Evolutionary conservation across 345 rosid genomes (phyloP), one percentile per base, ranked within the genome.

Genomic region (Populus alba): DNA sequence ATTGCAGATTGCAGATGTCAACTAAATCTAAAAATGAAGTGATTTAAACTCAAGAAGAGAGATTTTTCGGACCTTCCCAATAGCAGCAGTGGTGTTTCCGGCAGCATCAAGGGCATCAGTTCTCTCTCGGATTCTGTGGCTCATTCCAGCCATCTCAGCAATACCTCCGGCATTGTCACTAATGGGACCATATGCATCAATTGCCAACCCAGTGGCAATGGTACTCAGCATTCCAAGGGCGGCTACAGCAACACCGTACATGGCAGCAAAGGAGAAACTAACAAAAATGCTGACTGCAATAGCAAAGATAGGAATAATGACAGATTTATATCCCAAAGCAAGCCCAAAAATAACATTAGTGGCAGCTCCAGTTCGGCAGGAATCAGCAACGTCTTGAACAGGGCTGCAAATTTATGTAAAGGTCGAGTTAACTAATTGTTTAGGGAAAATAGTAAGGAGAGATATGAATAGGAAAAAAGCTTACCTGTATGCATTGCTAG

Each of bases 311-410:
- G 95, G 95, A 79, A 91, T 88, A 65, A 91, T 90, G 73, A 87
- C 90, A 31, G 93, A 91, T 82, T 91, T 91, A 85, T 91, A 91
- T 74, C 95, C 95, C 83, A 91, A 81, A 8, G 95, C 95, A 82
- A 90, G 95, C 73, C 93, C 95, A 37, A 91, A 91, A 80, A 91
- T 89, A 73, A 90, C 93, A 57, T 91, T 91, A 11, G 96, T 91
- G 59, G 96, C 93, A 78, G 96, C 96, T 77, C 93, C 96, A 77
- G 96, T 91, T 75, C 98, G 87, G 88, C 97, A 93, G 74, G 98
- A 95, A 87, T 93, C 98, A 68, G 98, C 98, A 81, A 95, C 98
- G 82, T 93, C 98, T 87, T 92, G 98, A 73, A 95, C 98, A 33
- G 98, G 98, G 88, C 98, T 94, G 94, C 77, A 85, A 74, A 33